Evolutionary conservation across 129 eudicot genomes (phyloP), one percentile per base, ranked within the genome.

Genomic region (Oenanthe sinensis): DNA sequence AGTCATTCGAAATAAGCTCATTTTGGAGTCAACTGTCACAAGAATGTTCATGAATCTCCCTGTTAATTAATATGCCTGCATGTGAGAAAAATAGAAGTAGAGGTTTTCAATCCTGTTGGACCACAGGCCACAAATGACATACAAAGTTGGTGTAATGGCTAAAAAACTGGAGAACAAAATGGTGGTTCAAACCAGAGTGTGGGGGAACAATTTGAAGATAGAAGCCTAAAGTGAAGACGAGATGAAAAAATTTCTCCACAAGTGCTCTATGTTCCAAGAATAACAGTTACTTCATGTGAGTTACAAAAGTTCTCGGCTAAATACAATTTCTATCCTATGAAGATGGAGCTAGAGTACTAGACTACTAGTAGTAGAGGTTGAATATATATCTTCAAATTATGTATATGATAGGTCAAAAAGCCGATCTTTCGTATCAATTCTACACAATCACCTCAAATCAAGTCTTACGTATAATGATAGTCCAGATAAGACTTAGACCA

Each of bases 1-100:
- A 81, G 83, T 74, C 78, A 73, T 20, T 45, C 60, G 78, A 37
- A 65, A 79, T 47, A 75, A 70, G 69, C 75, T 83, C 90, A 89
- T 89, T 82, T 67, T 86, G 84, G 4, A 55, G 65, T 54, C 28
- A 55, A 55, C 12, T 55, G 28, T 55, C 28, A 55, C 28, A 55
- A n/a, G 9, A 19, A 54, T 54, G 62, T 26, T 58, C 36, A 33
- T 33, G 36, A 33, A 33, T 33, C 36, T 33, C 52, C 13, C 49
- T 48, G 19, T 17, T 48, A 3, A 16, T 14, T 48, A 44, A 44
- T 44, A 47, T 47, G 50, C 1, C 5, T 39, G 15, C 65, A 58
- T 20, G 63, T 55, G 28, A 55, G 65, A 58, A 58, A 20, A 20
- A 20, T 8, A 22, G 28, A 55, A 20, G 28, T 55, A 7, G 63